Base-by-base conservation (phyloP, 2,329 filamentous ascomycete species). In the Akanthomyces dipterigenus region DNA sequence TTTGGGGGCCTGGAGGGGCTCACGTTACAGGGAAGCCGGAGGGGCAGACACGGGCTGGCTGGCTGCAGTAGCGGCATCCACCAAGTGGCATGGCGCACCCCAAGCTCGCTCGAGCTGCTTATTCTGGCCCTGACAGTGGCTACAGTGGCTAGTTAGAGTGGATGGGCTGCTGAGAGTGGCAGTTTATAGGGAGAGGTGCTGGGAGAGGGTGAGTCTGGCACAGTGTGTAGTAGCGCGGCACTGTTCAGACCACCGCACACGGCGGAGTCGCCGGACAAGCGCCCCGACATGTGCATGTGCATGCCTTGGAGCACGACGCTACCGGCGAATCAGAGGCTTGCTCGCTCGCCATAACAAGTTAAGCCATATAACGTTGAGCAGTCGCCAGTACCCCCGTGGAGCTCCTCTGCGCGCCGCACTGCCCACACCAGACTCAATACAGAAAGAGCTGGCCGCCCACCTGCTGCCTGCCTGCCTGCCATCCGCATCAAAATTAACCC, bases 401-500 rank as follows among this genome's bases (percentile, higher is more conserved):
- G 16, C 48, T 34, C 22, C 9, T 65, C 67, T 66, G 63, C n/a
- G n/a, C n/a, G n/a, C 66, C 63, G 66, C 65, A 66, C 67, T 66
- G 66, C 62, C 64, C 65, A 66, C 66, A 72, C 72, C 72, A 73
- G 70, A 70, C 72, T 75, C 70, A 64, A 74, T 74, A 68, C 70
- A 74, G 72, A 67, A 72, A 56, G 70, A 71, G 64, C 69, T 67
- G 65, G 67, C 67, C 56, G n/a, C 46, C 48, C 42, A 45, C 50
- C 57, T 51, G 49, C 28, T 38, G 26, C 43, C 53, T 42, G 48
- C 57, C 57, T 45, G 57, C 49, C 40, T 26, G 48, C 28, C 57
- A 36, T 34, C 42, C 42, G 31, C 42, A 43, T 51, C 51, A 55
- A 42, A 46, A 53, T 28, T 72, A 72, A 79, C 76, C 72, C 74